phyloP scores from a whole-genome alignment of 257 asterid species.

The Penstemon newberryi region DNA sequence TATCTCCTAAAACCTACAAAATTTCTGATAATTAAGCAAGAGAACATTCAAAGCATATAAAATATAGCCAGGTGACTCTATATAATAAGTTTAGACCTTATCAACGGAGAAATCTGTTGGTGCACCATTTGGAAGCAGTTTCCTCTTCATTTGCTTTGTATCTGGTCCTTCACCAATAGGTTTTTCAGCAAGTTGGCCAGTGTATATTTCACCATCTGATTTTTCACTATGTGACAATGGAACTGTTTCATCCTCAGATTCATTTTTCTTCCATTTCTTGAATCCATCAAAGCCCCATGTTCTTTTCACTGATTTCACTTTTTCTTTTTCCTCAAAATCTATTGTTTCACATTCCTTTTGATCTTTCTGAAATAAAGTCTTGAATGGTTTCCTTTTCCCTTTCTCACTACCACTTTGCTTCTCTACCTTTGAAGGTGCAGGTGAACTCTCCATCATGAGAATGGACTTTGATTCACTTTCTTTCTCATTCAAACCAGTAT shows the following conservation, averaged over 20 bases:
- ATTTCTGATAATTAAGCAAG: not conserved
- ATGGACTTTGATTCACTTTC: slow-evolving; percentile 42
- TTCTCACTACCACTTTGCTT: slow-evolving; percentile 37
- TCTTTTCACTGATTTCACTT: slow-evolving; percentile 43
- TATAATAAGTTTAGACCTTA: slow-evolving; percentile 43
- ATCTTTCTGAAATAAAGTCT: slow-evolving; percentile 26
- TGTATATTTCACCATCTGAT: slow-evolving; percentile 36
- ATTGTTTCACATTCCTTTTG: slow-evolving; percentile 28
- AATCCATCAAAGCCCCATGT: slow-evolving; percentile 71
- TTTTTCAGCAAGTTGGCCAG: slow-evolving; percentile 45
- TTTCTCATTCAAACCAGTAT: slow-evolving; percentile 26
- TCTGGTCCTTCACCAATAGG: slow-evolving; percentile 64
- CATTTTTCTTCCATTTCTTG: slow-evolving; percentile 77
- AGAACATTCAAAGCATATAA: too few relatives aligned
- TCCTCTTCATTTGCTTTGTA: slow-evolving; percentile 65
- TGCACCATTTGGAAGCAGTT: slow-evolving; percentile 63
- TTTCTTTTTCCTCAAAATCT: slow-evolving; percentile 38
- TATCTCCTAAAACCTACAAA: slow-evolving; percentile 66
- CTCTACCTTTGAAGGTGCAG: slow-evolving; percentile 33
- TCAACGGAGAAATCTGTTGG: slow-evolving; percentile 78
- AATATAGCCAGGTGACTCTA: not conserved
- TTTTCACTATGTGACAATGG: slow-evolving; percentile 53
- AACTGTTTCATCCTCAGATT: slow-evolving; percentile 49
- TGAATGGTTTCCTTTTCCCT: slow-evolving; percentile 19
- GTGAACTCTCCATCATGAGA: slow-evolving; percentile 48